Base-by-base conservation (phyloP, 129 eudicot genomes). In the Artemisia annua region DNA sequence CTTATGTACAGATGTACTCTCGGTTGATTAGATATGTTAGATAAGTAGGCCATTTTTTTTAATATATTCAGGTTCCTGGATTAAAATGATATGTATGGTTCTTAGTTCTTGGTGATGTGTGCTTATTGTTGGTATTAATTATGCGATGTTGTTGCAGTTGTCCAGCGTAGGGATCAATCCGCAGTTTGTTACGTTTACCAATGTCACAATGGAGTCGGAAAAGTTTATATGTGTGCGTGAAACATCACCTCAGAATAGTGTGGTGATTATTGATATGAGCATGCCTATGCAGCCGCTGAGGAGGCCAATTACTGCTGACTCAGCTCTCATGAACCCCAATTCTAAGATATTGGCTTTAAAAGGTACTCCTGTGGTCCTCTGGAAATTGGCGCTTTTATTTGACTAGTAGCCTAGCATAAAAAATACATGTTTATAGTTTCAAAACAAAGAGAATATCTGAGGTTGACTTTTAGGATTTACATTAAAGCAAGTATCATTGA, bases 151-250 rank as follows among this genome's bases (percentile, higher is more conserved):
- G 70, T 74, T 89, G 84, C 92, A 94, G 98, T 75, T 94, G 85
- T 84, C 92, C 48, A 94, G 97, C 83, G 70, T 94, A 58, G 98
- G 98, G 77, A 88, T 94, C 82, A 94, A 83, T 75, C 86, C 84
- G 6, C 98, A 94, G 85, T 94, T 94, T 80, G 90, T 94, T 63
- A 94, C 98, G 11, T 94, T 94, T 46, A 90, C 96, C 6, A 88
- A 94, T 86, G 98, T 94, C 43, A 94, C 98, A 2, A 94, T 94
- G 98, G 98, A 94, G 82, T 94, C 98, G 1, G 98, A 94, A 69
- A 94, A 89, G 85, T 92, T 80, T 69, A 89, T 92, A 73, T 92
- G 98, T 55, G 98, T 92, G 18, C 89, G 98, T 16, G 98, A 92
- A 88, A 92, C 98, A 14, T 72, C 98, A 24, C 96, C 98, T 48